Conservation (phyloP, 2,329 filamentous ascomycete species). For the Fonsecaea pugnacius region DNA sequence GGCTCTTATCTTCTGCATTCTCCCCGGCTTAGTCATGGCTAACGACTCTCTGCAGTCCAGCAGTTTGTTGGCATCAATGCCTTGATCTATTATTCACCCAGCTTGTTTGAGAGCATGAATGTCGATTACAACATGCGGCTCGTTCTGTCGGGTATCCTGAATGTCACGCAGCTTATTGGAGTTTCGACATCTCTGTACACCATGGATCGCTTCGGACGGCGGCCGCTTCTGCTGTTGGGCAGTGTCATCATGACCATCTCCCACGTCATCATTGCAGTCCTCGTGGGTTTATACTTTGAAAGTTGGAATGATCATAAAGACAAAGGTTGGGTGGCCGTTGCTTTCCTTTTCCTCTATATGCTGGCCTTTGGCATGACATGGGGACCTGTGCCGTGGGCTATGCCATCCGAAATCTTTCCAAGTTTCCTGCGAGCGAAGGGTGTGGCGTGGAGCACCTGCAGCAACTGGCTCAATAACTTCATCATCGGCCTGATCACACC, state of each 20-base stretch:
- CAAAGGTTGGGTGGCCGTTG: constrained; percentile 61
- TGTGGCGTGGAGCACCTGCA: constrained; percentile 65
- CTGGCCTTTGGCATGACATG: constrained; percentile 64
- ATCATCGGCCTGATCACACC: constrained; percentile 69
- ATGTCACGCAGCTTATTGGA: constrained; percentile 56
- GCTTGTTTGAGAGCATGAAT: constrained; percentile 60
- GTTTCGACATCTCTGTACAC: constrained; percentile 55
- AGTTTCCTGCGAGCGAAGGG: constrained; percentile 66
- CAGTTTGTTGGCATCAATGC: constrained; percentile 61
- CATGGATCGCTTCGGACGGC: constrained; percentile 54
- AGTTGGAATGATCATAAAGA: constrained; percentile 57
- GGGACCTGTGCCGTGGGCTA: constrained; percentile 49
- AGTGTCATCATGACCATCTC: constrained; percentile 53
- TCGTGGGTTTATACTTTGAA: constrained; percentile 58
- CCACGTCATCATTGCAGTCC: constrained; percentile 57
- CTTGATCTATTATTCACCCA: constrained; percentile 61
- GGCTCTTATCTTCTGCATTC: neutral
- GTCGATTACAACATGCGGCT: constrained; percentile 53
- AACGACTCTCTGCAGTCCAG: constrained; percentile 49
- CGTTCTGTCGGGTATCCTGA: constrained; percentile 59
- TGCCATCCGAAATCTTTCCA: constrained; percentile 66
- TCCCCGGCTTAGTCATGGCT: neutral
- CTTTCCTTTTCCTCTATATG: constrained; percentile 67
- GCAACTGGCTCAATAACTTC: constrained; percentile 69
- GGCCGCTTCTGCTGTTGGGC: constrained; percentile 53